Evolutionary conservation across 2,329 filamentous ascomycete genomes (phyloP).

Genomic region (Cladorrhinum sp.): DNA sequence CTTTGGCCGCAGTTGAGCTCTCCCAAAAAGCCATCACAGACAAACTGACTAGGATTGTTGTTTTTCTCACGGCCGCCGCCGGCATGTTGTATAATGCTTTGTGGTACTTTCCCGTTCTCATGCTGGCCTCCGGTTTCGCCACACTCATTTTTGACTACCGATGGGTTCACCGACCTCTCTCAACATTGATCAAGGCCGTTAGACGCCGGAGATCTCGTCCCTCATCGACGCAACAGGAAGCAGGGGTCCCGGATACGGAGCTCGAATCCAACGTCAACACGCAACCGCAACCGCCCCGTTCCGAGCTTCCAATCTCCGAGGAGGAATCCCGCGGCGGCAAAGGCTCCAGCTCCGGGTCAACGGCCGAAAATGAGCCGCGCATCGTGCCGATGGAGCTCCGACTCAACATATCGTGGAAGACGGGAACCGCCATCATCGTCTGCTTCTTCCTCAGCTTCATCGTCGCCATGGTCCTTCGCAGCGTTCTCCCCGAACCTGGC

Average conservation of each 20-base stretch:
- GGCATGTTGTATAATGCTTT: constrained; percentile 69
- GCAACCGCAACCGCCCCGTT: background rate
- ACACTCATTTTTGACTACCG: constrained; percentile 57
- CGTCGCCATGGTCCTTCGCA: constrained; percentile 51
- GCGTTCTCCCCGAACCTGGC: constrained; percentile 32
- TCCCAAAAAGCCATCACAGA: constrained; percentile 67
- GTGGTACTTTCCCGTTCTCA: constrained; percentile 71
- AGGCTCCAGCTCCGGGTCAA: constrained; percentile 4
- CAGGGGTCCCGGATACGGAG: background rate
- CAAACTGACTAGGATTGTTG: constrained; percentile 57
- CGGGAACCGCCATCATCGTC: constrained; percentile 41
- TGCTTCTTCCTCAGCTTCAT: constrained; percentile 57
- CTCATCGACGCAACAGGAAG: background rate
- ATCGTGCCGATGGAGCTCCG: constrained; percentile 35
- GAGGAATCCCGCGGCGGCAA: background rate
- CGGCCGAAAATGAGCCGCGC: constrained; percentile 21
- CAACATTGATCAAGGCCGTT: constrained; percentile 15
- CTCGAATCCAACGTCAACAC: background rate
- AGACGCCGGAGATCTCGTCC: background rate
- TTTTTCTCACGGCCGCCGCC: constrained; percentile 61
- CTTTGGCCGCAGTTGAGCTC: constrained; percentile 65
- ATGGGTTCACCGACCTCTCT: constrained; percentile 42
- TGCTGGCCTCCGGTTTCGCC: constrained; percentile 51
- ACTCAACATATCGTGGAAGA: constrained; percentile 45
- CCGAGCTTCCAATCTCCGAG: constrained; percentile 4